Conservation (phyloP, 805 yeast genomes). For the Schwanniomyces pseudopolymorphus region DNA sequence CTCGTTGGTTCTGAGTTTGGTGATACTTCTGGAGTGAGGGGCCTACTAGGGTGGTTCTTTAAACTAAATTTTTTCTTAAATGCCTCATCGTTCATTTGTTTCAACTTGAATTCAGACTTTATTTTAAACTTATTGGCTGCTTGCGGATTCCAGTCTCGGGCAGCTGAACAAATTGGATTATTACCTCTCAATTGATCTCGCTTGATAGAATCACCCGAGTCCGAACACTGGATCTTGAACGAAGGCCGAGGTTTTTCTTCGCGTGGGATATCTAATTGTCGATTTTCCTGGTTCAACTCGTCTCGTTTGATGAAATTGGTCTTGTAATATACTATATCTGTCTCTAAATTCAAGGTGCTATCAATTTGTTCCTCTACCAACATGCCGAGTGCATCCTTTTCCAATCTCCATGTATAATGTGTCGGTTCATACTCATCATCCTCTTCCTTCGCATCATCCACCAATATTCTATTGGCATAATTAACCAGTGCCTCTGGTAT, state of each 20-base stretch:
- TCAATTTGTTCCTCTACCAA: slow-evolving; percentile 25
- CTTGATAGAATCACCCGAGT: neutral
- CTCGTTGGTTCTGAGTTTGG: slow-evolving; percentile 43
- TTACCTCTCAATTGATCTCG: slow-evolving; percentile 11
- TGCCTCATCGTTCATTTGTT: slow-evolving; percentile 37
- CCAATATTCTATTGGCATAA: slow-evolving; percentile 24
- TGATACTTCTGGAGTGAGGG: slow-evolving; percentile 42
- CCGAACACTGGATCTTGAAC: slow-evolving; percentile 24
- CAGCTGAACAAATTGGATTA: slow-evolving; percentile 39
- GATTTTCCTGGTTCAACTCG: slow-evolving; percentile 22
- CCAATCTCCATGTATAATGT: slow-evolving; percentile 29
- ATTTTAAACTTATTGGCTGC: slow-evolving; percentile 24
- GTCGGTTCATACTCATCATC: slow-evolving; percentile 13
- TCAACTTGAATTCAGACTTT: slow-evolving; percentile 33
- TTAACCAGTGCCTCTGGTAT: slow-evolving; percentile 40
- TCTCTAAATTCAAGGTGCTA: slow-evolving; percentile 34
- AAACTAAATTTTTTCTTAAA: slow-evolving; percentile 33
- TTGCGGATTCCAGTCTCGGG: slow-evolving; percentile 40
- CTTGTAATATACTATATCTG: slow-evolving; percentile 44
- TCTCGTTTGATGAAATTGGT: slow-evolving; percentile 41
- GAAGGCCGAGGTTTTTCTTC: slow-evolving; percentile 33
- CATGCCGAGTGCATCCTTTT: slow-evolving; percentile 32
- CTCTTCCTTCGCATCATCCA: slow-evolving; percentile 9
- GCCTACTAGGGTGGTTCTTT: slow-evolving; percentile 30
- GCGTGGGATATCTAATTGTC: slow-evolving; percentile 5